Base-by-base conservation (phyloP, 352 stramenopile species). In the Phytopythium chamaehyphon region DNA sequence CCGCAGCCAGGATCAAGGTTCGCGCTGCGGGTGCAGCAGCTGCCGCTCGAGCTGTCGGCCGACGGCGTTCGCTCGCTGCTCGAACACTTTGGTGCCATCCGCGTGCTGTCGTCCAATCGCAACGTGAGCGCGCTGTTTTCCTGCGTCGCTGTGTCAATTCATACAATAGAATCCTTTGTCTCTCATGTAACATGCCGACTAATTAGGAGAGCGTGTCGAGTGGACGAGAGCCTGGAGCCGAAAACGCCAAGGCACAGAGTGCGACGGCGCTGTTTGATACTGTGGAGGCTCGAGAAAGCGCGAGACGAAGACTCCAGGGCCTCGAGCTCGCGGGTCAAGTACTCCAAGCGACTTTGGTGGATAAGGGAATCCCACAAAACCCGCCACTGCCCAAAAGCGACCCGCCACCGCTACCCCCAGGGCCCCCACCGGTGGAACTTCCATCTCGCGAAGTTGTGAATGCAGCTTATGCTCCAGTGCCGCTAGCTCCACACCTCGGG, bases 401-500 rank as follows among this genome's bases (percentile, higher is more conserved):
- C 40, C 69, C 58, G 38, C 61, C 63, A 42, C 66, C 65, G 19
- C 44, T 72, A n/a, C 66, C 55, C 43, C 54, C 48, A 52, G 39
- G 22, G 6, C n/a, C 18, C 33, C 35, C 55, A 1, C 48, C 50
- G 10, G 42, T 49, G 18, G 43, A 43, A 10, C 54, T 43, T 40
- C 26, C 36, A 23, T n/a, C 24, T 4, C 24, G 40, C 44, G 28
- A 42, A 50, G 40, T 55, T n/a, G n/a, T 47, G n/a, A 67, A 48
- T 16, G 3, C 16, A 36, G 21, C 53, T 0, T 76, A 64, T 28
- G 43, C 58, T 15, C 73, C 80, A 14, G 72, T 59, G 8, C 72
- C 79, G 15, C 54, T 94, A 2, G 81, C 83, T 33, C 79, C 81
- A 6, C 83, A 94, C 55, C 71, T 94, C 16, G 81, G 81, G 83